phyloP scores from a whole-genome alignment of 306 rosid genomes.

The Castanea sativa region DNA sequence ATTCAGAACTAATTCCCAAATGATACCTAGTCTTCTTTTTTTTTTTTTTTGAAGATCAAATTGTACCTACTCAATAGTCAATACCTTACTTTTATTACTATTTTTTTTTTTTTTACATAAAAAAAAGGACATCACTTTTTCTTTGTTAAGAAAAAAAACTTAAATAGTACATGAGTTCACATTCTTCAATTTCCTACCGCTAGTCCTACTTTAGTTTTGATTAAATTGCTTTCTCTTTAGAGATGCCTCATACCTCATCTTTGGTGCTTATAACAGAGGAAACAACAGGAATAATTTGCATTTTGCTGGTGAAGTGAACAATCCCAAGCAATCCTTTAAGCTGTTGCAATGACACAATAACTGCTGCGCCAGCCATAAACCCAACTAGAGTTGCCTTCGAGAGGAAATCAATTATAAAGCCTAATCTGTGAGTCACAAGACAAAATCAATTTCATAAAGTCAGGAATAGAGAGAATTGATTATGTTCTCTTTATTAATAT shows the following conservation, averaged over 20 bases:
- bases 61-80: no score
- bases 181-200: no score
- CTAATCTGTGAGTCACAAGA: constrained; percentile 56
- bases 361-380: constrained; percentile 98
- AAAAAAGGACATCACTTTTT: not conserved
- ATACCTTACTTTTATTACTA: no score
- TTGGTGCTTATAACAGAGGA: constrained; percentile 57
- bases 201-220: not conserved
- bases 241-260: constrained; percentile 52
- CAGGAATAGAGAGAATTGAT: not conserved
- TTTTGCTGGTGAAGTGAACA: constrained; percentile 70
- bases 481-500: not conserved
- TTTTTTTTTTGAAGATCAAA: no score
- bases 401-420: constrained; percentile 90
- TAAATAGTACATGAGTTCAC: no score
- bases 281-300: constrained; percentile 78
- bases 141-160: no score
- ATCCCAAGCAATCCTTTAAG: constrained; percentile 93
- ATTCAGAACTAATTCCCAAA: not conserved
- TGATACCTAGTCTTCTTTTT: not conserved
- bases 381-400: constrained; percentile 95
- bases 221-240: not conserved
- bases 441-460: not conserved
- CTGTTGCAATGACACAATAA: constrained; percentile 88
- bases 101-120: no score